Evolutionary conservation across 306 rosid genomes (phyloP), one percentile per base, ranked within the genome.

Genomic region (Begonia peltatifolia): DNA sequence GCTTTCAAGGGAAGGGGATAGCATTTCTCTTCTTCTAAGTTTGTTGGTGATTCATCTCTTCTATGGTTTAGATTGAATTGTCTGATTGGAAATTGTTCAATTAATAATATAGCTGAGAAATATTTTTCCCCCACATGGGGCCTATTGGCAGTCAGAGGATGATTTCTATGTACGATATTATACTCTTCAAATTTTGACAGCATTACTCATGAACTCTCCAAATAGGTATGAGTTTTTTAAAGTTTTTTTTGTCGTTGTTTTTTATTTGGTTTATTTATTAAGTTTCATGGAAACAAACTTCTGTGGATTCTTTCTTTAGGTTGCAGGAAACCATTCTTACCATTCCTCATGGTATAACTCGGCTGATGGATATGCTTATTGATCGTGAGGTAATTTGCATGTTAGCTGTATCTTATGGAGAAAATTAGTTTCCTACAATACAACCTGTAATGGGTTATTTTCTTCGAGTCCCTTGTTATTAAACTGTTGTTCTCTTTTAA

Each of bases 351-450:
- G 93, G 95, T 66, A 84, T 88, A 69, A 88, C 97, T 59, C 79
- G 87, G 63, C 68, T 84, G 38, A 88, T 88, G 97, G 97, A 88
- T 73, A 88, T 88, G 97, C 95, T 82, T 65, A 84, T 84, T 89
- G 97, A 84, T 68, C 97, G 95, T n/a, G 97, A 88, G 97, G 97
- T 88, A 77, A 62, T 61, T 10, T 2, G 14, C 48, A 10, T 44
- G n/a, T 44, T 44, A 44, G 38, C 1, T 30, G 38, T 30, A 30
- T 30, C 11, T 15, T 15, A n/a, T 50, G 14, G 48, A 20, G 50
- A 47, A 17, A 47, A 42, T 42, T 44, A 44, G 18, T 17, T 17
- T 17, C 18, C 18, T 17, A 17, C 18, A 17, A 17, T 17, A 17
- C 18, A 17, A 17, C 18, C 18, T 17, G 18, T 17, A 17, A 17